Evolutionary conservation across 306 rosid species (phyloP).

Genomic region (Castanopsis chinensis): DNA sequence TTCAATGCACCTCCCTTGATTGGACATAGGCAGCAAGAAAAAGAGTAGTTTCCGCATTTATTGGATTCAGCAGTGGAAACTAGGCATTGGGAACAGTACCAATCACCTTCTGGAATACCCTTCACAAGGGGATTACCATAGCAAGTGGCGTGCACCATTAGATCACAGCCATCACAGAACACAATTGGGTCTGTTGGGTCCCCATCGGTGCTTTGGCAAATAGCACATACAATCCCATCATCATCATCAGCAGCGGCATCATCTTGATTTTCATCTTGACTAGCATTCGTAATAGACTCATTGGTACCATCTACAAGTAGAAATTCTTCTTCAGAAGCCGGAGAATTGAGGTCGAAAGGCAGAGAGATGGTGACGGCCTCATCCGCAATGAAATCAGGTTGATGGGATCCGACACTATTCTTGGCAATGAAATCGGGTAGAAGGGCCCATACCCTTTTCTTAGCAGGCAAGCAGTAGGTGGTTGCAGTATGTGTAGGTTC

Average conservation of each 20-base stretch:
- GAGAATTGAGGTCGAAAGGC: conserved; percentile 51
- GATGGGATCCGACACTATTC: conserved; percentile 65
- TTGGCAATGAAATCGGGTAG: conserved; percentile 46
- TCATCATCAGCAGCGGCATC: conserved; percentile 24
- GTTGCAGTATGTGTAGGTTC: conserved; percentile 10
- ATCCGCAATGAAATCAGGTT: conserved; percentile 21
- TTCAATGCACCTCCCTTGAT: conserved; percentile 64
- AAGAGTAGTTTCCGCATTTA: background rate
- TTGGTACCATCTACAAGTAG: background rate
- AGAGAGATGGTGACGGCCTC: background rate
- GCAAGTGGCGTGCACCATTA: conserved; percentile 86
- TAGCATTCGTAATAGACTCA: background rate
- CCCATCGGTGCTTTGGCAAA: conserved; percentile 84
- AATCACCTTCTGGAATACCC: conserved; percentile 60
- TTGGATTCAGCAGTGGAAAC: background rate
- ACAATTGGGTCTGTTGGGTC: conserved; percentile 77
- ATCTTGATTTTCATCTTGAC: background rate
- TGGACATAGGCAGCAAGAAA: conserved; percentile 55
- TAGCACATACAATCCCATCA: conserved; percentile 64
- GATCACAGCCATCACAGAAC: conserved; percentile 79
- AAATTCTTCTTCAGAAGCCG: background rate
- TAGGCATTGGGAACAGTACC: conserved; percentile 68
- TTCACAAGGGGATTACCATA: conserved; percentile 66
- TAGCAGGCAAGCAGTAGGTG: conserved; percentile 57
- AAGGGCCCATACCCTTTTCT: conserved; percentile 69